phyloP scores from a whole-genome alignment of 148 eudicot genomes.

The Spergularia bocconei region DNA sequence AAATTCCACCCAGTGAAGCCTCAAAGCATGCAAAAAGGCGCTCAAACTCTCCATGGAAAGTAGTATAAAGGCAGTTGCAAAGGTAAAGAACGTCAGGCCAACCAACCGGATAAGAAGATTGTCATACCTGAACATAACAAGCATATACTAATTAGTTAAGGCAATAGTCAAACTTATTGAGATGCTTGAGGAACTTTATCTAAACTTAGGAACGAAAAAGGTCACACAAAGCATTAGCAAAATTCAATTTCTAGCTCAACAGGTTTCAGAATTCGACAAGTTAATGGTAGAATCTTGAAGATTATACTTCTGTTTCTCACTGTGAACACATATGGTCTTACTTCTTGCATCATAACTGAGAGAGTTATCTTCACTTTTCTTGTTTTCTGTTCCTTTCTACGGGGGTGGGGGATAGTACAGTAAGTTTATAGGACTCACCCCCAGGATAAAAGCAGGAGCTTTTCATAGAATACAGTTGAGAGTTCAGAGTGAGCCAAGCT shows the following conservation, averaged over 20 bases:
- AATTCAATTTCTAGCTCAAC: no score
- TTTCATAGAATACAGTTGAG: constrained; percentile 97
- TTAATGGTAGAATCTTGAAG: no score
- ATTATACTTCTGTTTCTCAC: no score
- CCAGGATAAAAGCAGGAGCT: constrained; percentile 95
- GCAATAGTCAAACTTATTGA: not conserved
- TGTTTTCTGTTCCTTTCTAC: not conserved
- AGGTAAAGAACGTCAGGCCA: constrained; percentile 77
- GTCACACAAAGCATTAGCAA: no score
- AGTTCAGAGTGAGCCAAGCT: constrained; percentile 99
- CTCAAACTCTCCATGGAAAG: constrained; percentile 97
- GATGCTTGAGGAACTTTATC: not conserved
- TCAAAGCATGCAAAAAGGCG: constrained; percentile 95
- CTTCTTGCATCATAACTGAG: not conserved
- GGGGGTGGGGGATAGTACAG: constrained; percentile 2
- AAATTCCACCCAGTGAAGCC: constrained; percentile 99
- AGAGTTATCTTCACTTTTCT: not conserved
- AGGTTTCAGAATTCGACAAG: no score
- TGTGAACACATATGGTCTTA: no score
- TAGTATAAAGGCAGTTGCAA: constrained; percentile 88
- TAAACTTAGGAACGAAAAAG: not conserved
- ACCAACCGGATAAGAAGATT: constrained; percentile 62
- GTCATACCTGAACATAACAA: constrained; percentile 56
- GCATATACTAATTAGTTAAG: not conserved
- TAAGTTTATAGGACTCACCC: constrained; percentile 54